Conservation (phyloP, 2,329 filamentous ascomycete species). For the Grosmannia serpens region DNA sequence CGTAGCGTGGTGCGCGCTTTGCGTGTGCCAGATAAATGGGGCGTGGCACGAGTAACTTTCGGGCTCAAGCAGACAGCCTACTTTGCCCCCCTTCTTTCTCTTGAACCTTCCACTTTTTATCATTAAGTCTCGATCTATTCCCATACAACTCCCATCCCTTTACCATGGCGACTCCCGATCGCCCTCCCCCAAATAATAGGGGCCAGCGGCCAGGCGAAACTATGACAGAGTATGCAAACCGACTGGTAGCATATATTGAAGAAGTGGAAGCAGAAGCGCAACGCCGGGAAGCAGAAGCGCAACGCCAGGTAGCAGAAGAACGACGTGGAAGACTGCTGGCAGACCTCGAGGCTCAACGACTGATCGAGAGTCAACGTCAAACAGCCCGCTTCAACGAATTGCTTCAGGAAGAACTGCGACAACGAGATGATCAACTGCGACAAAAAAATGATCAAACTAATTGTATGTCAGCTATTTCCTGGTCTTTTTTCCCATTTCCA, state of each 20-base stretch:
- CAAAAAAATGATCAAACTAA: not conserved
- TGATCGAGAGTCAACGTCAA: not conserved
- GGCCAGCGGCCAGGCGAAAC: conserved; percentile 2
- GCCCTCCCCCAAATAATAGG: conserved; percentile 1
- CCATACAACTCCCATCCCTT: not conserved
- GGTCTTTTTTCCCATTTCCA: not conserved
- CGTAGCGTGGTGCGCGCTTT: no score
- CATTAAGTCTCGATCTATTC: not conserved
- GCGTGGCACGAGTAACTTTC: no score
- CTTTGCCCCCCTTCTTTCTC: not conserved
- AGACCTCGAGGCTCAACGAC: not conserved
- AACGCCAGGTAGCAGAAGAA: not conserved
- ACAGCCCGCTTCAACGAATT: not conserved
- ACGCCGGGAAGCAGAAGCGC: not conserved
- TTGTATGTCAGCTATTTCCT: not conserved
- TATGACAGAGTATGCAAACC: not conserved
- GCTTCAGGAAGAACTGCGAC: conserved; percentile 3
- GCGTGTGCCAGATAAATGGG: no score
- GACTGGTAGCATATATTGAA: not conserved
- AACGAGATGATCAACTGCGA: not conserved
- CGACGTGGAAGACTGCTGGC: not conserved
- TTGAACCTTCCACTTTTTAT: not conserved
- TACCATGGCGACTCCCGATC: conserved; percentile 1
- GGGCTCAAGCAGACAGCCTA: no score
- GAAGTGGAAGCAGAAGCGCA: not conserved